Percentiles rank a stretch among this genome's conserved stretches.
phyloP scores from a whole-genome alignment of 176 grass and related monocot genomes.

The Pontederia crassipes region DNA sequence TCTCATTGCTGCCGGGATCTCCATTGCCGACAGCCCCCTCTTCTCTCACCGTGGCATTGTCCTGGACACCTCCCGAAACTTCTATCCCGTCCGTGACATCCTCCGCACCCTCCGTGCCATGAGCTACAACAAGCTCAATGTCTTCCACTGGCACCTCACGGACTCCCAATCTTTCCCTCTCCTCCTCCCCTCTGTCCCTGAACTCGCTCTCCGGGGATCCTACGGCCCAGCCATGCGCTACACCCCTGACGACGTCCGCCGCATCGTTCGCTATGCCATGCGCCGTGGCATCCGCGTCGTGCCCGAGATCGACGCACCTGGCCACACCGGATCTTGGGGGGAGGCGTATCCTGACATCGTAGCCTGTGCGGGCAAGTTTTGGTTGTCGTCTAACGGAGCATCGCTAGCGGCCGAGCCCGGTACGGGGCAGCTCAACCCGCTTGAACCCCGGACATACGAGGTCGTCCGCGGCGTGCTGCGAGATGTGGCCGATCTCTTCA shows the following conservation, averaged over 20 bases:
- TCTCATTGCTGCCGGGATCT: slow-evolving; percentile 37
- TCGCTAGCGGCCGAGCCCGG: slow-evolving; percentile 68
- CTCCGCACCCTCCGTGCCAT: slow-evolving; percentile 70
- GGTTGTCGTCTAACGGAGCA: slow-evolving; percentile 41
- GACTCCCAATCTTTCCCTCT: slow-evolving; percentile 88
- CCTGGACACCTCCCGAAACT: slow-evolving; percentile 73
- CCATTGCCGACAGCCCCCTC: slow-evolving; percentile 55
- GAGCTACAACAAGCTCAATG: slow-evolving; percentile 89
- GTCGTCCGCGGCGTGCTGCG: slow-evolving; percentile 58
- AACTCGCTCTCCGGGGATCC: slow-evolving; percentile 49
- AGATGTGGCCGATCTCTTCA: slow-evolving; percentile 53
- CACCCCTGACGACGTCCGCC: slow-evolving; percentile 48
- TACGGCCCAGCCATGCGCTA: slow-evolving; percentile 64
- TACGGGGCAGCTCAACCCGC: slow-evolving; percentile 86
- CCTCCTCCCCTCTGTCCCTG: slow-evolving; percentile 60
- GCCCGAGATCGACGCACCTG: slow-evolving; percentile 90
- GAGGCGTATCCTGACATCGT: slow-evolving; percentile 84
- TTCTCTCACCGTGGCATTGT: slow-evolving; percentile 67
- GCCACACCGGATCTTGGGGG: slow-evolving; percentile 79
- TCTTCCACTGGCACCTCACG: slow-evolving; percentile 88
- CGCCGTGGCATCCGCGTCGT: slow-evolving; percentile 64
- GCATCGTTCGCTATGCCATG: slow-evolving; percentile 47
- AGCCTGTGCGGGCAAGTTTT: slow-evolving; percentile 79
- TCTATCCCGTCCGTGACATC: slow-evolving; percentile 59
- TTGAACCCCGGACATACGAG: slow-evolving; percentile 64